phyloP scores from a whole-genome alignment of 495 filamentous ascomycete genomes.

The Neurospora sp. region DNA sequence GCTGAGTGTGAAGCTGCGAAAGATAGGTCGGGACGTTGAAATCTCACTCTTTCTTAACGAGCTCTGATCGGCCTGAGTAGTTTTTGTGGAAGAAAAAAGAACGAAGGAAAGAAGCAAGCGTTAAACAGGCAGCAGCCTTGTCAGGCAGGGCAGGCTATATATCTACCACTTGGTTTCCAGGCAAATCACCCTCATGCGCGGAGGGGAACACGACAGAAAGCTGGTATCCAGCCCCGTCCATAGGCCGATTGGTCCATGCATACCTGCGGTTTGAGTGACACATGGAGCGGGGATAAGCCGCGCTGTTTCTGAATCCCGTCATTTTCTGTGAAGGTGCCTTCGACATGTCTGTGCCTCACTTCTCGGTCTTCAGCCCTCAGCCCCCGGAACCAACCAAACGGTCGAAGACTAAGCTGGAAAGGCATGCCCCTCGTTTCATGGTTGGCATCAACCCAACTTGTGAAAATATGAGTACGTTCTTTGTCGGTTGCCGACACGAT shows the following conservation, averaged over 20 bases:
- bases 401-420: not conserved
- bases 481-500: not conserved
- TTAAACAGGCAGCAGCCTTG: not conserved
- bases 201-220: not conserved
- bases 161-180: not conserved
- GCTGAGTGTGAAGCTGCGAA: not conserved
- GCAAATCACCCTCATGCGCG: not conserved
- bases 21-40: not conserved
- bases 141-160: not conserved
- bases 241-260: not conserved
- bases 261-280: not conserved
- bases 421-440: not conserved
- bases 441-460: not conserved
- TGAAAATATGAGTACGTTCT: not conserved
- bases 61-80: not conserved
- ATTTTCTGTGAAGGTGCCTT: not conserved
- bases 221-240: not conserved
- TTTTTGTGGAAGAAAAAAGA: not conserved
- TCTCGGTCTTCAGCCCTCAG: not conserved
- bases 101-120: not conserved
- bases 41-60: not conserved
- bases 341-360: not conserved
- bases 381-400: not conserved
- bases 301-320: not conserved
- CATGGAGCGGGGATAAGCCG: not conserved